A percentile compares a stretch with the other conserved stretches of the same genome.
phyloP scores from a whole-genome alignment of 192 early-diverging fungal genomes.

The Glomus cerebriforme region DNA sequence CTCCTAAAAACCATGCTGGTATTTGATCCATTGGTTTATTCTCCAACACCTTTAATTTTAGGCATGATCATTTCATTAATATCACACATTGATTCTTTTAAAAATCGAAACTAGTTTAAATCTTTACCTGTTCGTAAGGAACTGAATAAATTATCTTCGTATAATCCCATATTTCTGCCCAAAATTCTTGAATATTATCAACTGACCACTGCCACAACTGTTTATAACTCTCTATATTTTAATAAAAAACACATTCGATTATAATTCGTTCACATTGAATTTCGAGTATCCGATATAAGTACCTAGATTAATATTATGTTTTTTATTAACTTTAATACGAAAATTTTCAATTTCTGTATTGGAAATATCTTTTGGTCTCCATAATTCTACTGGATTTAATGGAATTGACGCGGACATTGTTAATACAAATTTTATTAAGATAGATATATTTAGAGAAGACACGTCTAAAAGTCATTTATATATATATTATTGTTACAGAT shows the following conservation, averaged over 20 bases:
- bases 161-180: constrained; percentile 86
- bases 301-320: constrained; percentile 62
- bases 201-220: constrained; percentile 88
- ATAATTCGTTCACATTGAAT: too few relatives aligned
- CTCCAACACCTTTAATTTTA: constrained; percentile 55
- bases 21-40: constrained; percentile 79
- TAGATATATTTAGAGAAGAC: too few relatives aligned
- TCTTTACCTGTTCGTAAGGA: constrained; percentile 31
- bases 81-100: not conserved
- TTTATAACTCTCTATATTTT: constrained; percentile 58
- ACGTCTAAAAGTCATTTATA: too few relatives aligned
- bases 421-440: too few relatives aligned
- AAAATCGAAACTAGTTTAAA: not conserved
- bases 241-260: too few relatives aligned
- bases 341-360: constrained; percentile 74
- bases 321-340: constrained; percentile 69
- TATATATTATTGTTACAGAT: too few relatives aligned
- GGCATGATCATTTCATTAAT: not conserved
- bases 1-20: constrained; percentile 89
- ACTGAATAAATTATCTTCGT: constrained; percentile 56
- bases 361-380: constrained; percentile 60
- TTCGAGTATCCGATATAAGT: not conserved
- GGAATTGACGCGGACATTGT: not conserved
- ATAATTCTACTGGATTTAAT: constrained; percentile 51
- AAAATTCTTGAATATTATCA: constrained; percentile 74